A percentile compares a stretch with the other conserved stretches of the same genome.
These are phyloP conservation scores for Cytauxzoon felis DNA, from an alignment of 169 alveolate species.

Conservation along the genomic window DNA sequence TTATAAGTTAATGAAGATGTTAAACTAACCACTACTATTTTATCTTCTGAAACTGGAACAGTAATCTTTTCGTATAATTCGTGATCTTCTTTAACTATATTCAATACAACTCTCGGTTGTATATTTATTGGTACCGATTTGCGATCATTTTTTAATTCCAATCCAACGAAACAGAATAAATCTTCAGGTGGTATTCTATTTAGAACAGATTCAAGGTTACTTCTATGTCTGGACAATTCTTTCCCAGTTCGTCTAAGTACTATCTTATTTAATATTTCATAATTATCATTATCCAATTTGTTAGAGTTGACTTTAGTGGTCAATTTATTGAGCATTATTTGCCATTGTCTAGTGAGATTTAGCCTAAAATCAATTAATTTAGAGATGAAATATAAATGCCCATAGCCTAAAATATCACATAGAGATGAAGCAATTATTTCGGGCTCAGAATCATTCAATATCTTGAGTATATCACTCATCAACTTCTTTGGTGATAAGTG, in stretches of 20 bases:
- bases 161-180: neutral
- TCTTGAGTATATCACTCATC: slow-evolving; percentile 21
- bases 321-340: slow-evolving; percentile 9
- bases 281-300: neutral
- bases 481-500: slow-evolving; percentile 5
- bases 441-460: slow-evolving; percentile 3
- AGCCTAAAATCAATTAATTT: slow-evolving; percentile 29
- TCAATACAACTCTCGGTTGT: neutral
- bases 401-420: slow-evolving; percentile 36
- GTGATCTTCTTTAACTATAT: slow-evolving; percentile 36
- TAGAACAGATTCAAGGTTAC: neutral
- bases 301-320: slow-evolving; percentile 2
- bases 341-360: slow-evolving; percentile 45
- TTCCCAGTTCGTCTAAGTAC: slow-evolving; percentile 32
- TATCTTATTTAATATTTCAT: slow-evolving; percentile 14
- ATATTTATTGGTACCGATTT: neutral
- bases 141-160: neutral
- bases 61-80: slow-evolving; percentile 27
- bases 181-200: slow-evolving; percentile 41
- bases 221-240: slow-evolving; percentile 10
- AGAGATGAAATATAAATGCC: slow-evolving; percentile 31
- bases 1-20: neutral
- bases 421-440: slow-evolving; percentile 31
- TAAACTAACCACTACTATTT: slow-evolving; percentile 23
- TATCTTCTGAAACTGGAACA: slow-evolving; percentile 23